Evolutionary conservation across 2,329 filamentous ascomycete species (phyloP).

Genomic region (Xylaria sp.): DNA sequence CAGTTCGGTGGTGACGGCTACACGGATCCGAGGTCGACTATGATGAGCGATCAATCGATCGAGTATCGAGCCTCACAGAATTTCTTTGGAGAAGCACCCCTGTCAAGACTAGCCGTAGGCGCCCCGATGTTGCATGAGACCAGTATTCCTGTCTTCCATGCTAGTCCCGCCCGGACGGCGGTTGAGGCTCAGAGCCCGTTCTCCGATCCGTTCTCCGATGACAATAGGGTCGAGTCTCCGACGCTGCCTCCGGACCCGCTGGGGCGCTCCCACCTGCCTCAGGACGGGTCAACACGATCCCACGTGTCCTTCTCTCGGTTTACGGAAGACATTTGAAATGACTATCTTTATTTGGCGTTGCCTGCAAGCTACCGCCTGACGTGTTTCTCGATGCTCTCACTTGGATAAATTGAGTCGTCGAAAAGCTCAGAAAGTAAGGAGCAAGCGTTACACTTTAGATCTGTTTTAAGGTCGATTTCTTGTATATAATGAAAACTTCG

Average conservation of each 20-base stretch:
- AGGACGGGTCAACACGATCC: constrained; percentile 50
- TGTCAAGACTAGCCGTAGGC: constrained; percentile 62
- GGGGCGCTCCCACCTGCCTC: constrained; percentile 52
- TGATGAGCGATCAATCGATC: constrained; percentile 62
- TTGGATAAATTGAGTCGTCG: constrained; percentile 39
- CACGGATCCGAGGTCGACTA: constrained; percentile 58
- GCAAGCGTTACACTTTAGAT: constrained; percentile 30
- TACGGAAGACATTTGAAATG: constrained; percentile 54
- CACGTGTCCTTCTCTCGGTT: constrained; percentile 54
- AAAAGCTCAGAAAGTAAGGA: constrained; percentile 26
- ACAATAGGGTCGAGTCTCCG: constrained; percentile 44
- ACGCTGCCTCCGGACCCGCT: constrained; percentile 51
- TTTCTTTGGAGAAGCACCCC: constrained; percentile 51
- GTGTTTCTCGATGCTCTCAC: constrained; percentile 44
- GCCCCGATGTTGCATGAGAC: constrained; percentile 70
- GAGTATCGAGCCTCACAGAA: constrained; percentile 63
- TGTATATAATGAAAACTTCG: constrained; percentile 44
- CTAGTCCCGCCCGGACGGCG: constrained; percentile 73
- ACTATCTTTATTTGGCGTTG: constrained; percentile 34
- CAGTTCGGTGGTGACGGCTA: constrained; percentile 72
- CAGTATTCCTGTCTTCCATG: constrained; percentile 69
- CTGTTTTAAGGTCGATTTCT: constrained; percentile 43
- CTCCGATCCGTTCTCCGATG: constrained; percentile 44
- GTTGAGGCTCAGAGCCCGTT: constrained; percentile 67
- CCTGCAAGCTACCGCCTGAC: constrained; percentile 42